phyloP scores from a whole-genome alignment of 192 early-diverging fungal genomes.

The Coemansia sp. region DNA sequence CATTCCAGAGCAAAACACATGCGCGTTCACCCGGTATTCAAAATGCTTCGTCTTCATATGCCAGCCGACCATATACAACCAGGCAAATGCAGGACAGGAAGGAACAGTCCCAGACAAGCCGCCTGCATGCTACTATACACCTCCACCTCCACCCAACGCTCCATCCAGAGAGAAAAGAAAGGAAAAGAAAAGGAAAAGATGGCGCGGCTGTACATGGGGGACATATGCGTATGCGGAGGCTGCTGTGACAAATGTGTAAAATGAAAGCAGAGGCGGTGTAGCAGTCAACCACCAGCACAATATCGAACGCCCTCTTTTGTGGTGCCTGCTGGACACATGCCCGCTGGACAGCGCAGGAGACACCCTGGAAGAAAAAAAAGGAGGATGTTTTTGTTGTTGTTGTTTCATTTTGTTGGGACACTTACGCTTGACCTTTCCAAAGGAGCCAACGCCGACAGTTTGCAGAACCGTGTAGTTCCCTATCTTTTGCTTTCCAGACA shows the following conservation, averaged over 20 bases:
- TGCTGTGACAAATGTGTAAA: neutral
- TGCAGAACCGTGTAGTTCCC: constrained; percentile 94
- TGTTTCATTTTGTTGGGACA: neutral
- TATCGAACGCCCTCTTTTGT: neutral
- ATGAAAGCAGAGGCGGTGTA: neutral
- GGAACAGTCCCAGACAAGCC: neutral
- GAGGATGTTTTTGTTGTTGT: too few relatives aligned
- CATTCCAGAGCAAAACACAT: neutral
- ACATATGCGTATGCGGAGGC: neutral
- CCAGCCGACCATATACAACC: neutral
- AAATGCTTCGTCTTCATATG: neutral
- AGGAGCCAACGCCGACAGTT: constrained; percentile 95
- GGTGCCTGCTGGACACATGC: neutral
- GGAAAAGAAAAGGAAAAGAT: too few relatives aligned
- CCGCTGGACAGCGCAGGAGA: too few relatives aligned
- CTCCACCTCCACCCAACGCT: neutral
- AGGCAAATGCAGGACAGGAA: neutral
- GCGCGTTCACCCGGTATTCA: constrained; percentile 6
- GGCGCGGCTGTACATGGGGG: too few relatives aligned
- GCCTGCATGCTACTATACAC: neutral
- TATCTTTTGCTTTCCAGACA: constrained; percentile 59
- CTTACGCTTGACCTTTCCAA: constrained; percentile 98
- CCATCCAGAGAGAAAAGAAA: too few relatives aligned
- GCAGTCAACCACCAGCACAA: neutral
- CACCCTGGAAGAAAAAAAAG: too few relatives aligned